Base-by-base conservation (phyloP, 202 grass and related monocot genomes). In the Zizania palustris region DNA sequence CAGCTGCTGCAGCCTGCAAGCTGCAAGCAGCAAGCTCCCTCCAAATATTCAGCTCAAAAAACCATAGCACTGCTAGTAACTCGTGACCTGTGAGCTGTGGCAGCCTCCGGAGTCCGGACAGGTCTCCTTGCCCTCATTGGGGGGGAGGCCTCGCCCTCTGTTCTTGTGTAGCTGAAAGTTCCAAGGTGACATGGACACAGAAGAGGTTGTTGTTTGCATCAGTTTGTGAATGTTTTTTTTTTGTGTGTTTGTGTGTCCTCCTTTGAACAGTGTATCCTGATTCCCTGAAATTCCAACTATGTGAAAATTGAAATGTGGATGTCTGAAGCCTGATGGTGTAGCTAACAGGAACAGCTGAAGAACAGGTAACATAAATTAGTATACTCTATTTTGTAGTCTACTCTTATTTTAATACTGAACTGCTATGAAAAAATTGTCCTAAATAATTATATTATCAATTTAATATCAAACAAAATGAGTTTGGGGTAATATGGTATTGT, bases 131-230 rank as follows among this genome's bases (percentile, higher is more conserved):
- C 8, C 37, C 45, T 70, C 50, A 60, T 66, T 72, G 65, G 71
- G 41, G n/a, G n/a, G 4, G 11, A 19, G 35, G 28, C 28, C 28
- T 62, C 20, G 51, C 5, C 20, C 15, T 49, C 65, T 76, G 70
- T 59, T 43, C 58, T 64, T 71, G 49, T 18, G 41, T n/a, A n/a
- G 81, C 65, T 81, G 50, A 80, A 76, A 84, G 77, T 84, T 88
- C 72, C 86, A 48, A 88, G 21, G 81, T 21, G 63, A 11, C n/a
- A 59, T 72, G 53, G 22, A 62, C 74, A 33, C 80, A n/a, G 15
- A 5, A 19, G 41, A 18, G 15, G 35, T 16, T 11, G 21, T 55
- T 65, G 69, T 43, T 40, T 33, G 79, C 38, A 39, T 37, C 28
- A n/a, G n/a, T n/a, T n/a, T 8, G 14, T 45, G 48, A 22, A 28